Evolutionary conservation across 768 basidiomycete species (phyloP).

Genomic region (Leucosporidium scottii): DNA sequence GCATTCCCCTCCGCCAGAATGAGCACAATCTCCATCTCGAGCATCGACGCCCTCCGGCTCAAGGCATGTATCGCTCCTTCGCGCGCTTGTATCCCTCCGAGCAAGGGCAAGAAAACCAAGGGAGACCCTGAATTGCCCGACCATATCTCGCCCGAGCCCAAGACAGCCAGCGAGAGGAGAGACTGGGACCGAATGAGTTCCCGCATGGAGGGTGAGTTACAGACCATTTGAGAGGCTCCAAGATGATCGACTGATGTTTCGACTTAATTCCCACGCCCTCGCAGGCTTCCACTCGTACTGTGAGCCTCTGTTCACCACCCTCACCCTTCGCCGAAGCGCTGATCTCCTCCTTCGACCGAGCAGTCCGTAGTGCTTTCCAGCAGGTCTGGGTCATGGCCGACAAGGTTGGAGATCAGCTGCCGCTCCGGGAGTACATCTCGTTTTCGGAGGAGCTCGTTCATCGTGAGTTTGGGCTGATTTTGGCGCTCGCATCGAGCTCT

Average conservation of each 20-base stretch:
- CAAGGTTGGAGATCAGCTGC: conserved; percentile 58
- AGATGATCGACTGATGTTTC: too few relatives aligned
- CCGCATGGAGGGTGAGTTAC: conserved; percentile 15
- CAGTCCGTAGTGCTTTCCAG: conserved; percentile 43
- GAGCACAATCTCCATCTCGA: too few relatives aligned
- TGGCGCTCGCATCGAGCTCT: too few relatives aligned
- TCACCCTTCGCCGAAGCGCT: not conserved
- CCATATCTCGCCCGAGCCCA: conserved; percentile 15
- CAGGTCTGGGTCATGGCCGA: conserved; percentile 67
- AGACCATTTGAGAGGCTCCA: not conserved
- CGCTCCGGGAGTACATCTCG: conserved; percentile 11
- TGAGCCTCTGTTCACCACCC: not conserved
- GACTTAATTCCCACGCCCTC: not conserved
- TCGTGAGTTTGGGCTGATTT: not conserved
- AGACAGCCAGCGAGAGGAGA: conserved; percentile 18
- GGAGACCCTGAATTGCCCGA: conserved; percentile 10
- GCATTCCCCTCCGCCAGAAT: too few relatives aligned
- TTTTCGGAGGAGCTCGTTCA: conserved; percentile 13
- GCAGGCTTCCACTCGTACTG: conserved; percentile 26
- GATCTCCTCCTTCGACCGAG: not conserved
- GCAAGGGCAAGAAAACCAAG: conserved; percentile 6
- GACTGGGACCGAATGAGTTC: conserved; percentile 21
- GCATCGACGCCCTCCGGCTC: too few relatives aligned
- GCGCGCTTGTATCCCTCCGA: too few relatives aligned
- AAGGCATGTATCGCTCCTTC: too few relatives aligned